Base-by-base conservation (phyloP, 1,284 basidiomycete genomes). In the Cryptococcus floricola region DNA sequence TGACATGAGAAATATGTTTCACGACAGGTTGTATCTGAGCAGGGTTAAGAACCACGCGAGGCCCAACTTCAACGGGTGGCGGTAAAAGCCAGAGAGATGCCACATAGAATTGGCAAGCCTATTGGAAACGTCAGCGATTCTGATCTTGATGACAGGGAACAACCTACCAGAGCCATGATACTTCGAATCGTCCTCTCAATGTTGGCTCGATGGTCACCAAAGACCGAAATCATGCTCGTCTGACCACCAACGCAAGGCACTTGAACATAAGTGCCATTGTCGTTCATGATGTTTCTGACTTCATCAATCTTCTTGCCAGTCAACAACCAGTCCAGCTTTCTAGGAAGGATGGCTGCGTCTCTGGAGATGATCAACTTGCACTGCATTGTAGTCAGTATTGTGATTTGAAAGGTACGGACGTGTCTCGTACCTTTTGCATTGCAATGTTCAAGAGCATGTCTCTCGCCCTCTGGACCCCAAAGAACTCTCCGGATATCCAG, bases 271-370 rank as follows among this genome's bases (percentile, higher is more conserved):
- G 95, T 96, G 39, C 90, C 91, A 65, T 97, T 97, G 80, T 98
- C 95, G 68, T 86, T 86, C 93, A 97, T 97, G 72, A 94, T 85
- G 23, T 85, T 82, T 74, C 87, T 90, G 64, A 98, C 80, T 64
- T 96, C 92, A 56, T 97, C 94, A 34, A 89, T 82, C 1, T 46
- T 46, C 43, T 89, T 86, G 76, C 98, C 92, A 18, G 88, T 88
- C 55, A 98, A 85, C 84, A 98, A 88, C 94, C 95, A 98, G 72
- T 98, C 95, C 63, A 98, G 81, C 77, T 98, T 98, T 62, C 95
- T 87, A 39, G 96, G 95, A 31, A 97, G 82, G 59, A 98, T 88
- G 12, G 91, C 89, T 4, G 91, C 92, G 71, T 98, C 93, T 60
- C 93, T 82, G 18, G 93, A 94, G 58, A 97, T 88, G 62, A 96